phyloP scores from a whole-genome alignment of 345 rosid species.

The Turnera subulata region DNA sequence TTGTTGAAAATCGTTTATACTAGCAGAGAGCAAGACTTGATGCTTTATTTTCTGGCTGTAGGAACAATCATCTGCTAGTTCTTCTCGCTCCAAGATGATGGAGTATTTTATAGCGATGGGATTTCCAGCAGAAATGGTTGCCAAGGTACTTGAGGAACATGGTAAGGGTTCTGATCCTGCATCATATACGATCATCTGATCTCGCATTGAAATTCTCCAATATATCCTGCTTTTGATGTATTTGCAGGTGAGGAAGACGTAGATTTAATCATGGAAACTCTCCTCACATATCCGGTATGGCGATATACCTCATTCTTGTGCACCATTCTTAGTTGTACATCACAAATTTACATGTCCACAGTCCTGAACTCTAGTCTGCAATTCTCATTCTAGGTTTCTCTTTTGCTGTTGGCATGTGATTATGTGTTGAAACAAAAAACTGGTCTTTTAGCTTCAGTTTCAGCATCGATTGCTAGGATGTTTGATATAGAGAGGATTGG shows the following conservation, averaged over 20 bases:
- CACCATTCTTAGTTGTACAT: neutral
- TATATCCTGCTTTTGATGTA: neutral
- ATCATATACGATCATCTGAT: neutral
- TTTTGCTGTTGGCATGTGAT: no score
- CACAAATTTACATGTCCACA: neutral
- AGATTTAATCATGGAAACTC: conserved; percentile 51
- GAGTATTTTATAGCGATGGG: conserved; percentile 57
- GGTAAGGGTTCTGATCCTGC: conserved; percentile 29
- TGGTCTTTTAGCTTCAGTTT: no score
- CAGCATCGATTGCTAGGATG: no score
- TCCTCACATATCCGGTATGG: conserved; percentile 49
- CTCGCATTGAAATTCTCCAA: conserved; percentile 1
- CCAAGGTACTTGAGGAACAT: conserved; percentile 43
- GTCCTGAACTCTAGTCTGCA: no score
- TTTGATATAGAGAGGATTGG: no score
- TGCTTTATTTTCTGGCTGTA: conserved; percentile 13
- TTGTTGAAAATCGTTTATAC: neutral
- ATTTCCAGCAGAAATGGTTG: conserved; percentile 40
- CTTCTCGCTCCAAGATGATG: conserved; percentile 44
- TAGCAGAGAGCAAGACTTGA: conserved; percentile 3
- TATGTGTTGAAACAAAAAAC: no score
- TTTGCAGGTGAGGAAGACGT: conserved; percentile 52
- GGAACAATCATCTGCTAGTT: conserved; percentile 33
- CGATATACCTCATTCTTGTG: conserved; percentile 1
- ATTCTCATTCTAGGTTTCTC: no score